A percentile compares a stretch with the other conserved stretches of the same genome.
These are phyloP conservation scores for Clavaria fumosa DNA, from an alignment of 768 basidiomycete genomes.

Conservation along the genomic window DNA sequence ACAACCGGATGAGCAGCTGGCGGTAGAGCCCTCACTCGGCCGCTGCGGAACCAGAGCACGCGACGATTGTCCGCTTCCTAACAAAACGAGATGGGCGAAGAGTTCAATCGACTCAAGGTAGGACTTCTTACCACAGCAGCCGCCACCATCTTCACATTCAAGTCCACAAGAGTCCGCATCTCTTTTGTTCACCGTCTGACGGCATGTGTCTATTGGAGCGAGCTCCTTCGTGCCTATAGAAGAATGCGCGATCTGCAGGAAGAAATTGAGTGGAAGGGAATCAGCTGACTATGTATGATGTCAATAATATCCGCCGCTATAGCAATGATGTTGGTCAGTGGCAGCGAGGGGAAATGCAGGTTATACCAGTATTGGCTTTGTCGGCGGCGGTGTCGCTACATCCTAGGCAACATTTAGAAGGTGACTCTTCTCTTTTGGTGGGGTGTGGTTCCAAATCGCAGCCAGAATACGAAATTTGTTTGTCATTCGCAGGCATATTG, in stretches of 20 bases:
- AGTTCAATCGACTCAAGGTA: not conserved
- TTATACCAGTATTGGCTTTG: not conserved
- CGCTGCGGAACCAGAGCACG: too few species aligned
- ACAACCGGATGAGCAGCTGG: too few species aligned
- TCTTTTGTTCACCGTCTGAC: not conserved
- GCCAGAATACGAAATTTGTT: too few species aligned
- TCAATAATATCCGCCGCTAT: not conserved
- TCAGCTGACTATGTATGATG: not conserved
- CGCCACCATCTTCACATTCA: not conserved
- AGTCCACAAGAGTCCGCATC: not conserved
- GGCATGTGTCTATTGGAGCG: not conserved
- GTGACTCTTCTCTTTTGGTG: too few species aligned
- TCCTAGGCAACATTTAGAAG: not conserved
- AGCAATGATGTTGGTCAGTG: not conserved
- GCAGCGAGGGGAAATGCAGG: not conserved
- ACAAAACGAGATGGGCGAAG: not conserved
- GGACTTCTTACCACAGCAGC: not conserved
- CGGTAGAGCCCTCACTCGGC: not conserved
- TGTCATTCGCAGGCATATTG: too few species aligned
- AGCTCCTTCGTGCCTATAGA: not conserved
- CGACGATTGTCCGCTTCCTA: not conserved
- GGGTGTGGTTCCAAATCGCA: too few species aligned
- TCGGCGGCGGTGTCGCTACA: not conserved
- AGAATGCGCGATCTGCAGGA: not conserved
- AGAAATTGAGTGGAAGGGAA: not conserved